Conservation (phyloP, 2,329 filamentous ascomycete species). For the Colletotrichum eremochloae region DNA sequence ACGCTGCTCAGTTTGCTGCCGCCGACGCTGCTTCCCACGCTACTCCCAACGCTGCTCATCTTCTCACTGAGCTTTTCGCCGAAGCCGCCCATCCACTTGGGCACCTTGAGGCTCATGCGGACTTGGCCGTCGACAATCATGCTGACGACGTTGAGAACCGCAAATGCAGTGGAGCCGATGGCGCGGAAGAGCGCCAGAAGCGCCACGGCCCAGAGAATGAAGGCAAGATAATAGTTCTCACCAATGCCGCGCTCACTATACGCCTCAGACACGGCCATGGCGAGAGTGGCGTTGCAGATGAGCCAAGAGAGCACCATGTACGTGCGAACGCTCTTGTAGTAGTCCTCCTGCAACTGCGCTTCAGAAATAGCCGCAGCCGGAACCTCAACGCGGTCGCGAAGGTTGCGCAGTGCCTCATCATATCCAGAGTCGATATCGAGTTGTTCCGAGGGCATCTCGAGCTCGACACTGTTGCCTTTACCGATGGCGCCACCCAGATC, state of each 20-base stretch:
- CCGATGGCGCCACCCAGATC: conserved; percentile 90
- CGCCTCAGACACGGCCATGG: conserved; percentile 91
- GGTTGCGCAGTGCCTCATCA: conserved; percentile 95
- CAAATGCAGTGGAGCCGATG: conserved; percentile 84
- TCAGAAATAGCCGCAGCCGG: conserved; percentile 73
- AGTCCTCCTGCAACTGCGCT: conserved; percentile 93
- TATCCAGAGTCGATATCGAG: conserved; percentile 98
- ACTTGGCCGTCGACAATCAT: conserved; percentile 89
- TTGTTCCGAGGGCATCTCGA: conserved; percentile 98
- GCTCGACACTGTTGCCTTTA: conserved; percentile 82
- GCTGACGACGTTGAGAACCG: conserved; percentile 86
- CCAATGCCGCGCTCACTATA: conserved; percentile 80
- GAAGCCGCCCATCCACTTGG: conserved; percentile 63
- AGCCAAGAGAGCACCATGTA: conserved; percentile 99
- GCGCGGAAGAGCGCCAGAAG: conserved; percentile 89
- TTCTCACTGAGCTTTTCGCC: conserved; percentile 62
- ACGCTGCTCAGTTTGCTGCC: conserved; percentile 33
- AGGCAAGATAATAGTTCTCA: conserved; percentile 89
- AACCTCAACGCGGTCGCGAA: conserved; percentile 92
- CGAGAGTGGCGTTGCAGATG: conserved; percentile 89
- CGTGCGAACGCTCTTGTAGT: conserved; percentile 96
- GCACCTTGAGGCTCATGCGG: conserved; percentile 67
- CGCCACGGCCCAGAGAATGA: conserved; percentile 94
- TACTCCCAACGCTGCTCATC: conserved; percentile 64
- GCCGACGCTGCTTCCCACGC: conserved; percentile 50